Evolutionary conservation across 2,329 filamentous ascomycete genomes (phyloP).

Genomic region (Cladosporium sp.): DNA sequence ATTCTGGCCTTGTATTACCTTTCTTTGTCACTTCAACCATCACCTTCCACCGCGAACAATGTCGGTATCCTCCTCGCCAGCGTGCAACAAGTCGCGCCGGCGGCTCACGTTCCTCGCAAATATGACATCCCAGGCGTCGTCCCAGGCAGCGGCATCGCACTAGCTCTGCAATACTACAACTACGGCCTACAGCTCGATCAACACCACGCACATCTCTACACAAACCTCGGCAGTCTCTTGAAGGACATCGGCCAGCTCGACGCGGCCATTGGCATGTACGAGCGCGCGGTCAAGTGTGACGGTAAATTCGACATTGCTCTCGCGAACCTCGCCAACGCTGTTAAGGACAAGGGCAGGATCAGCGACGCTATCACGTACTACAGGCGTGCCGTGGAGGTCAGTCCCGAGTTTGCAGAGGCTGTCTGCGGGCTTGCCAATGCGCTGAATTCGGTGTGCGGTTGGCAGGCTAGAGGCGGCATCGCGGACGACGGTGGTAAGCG

Average conservation of each 20-base stretch:
- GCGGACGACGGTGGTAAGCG: constrained; percentile 64
- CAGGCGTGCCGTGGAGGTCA: constrained; percentile 80
- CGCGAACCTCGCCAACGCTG: constrained; percentile 92
- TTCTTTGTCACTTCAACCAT: constrained; percentile 87
- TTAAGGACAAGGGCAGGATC: constrained; percentile 91
- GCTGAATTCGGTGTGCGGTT: constrained; percentile 92
- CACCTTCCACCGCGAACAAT: constrained; percentile 96
- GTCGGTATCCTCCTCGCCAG: constrained; percentile 95
- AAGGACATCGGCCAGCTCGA: constrained; percentile 95
- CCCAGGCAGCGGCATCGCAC: constrained; percentile 77
- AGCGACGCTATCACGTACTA: constrained; percentile 91
- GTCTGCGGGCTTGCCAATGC: constrained; percentile 94
- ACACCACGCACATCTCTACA: constrained; percentile 91
- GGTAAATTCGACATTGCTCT: constrained; percentile 94
- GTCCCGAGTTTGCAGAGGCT: constrained; percentile 91
- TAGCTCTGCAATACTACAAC: constrained; percentile 90
- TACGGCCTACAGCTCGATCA: constrained; percentile 83
- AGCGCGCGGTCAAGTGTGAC: constrained; percentile 86
- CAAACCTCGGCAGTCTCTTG: constrained; percentile 86
- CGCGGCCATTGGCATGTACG: constrained; percentile 93
- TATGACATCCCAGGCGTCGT: constrained; percentile 65
- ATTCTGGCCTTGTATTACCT: constrained; percentile 94
- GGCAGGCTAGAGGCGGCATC: constrained; percentile 83
- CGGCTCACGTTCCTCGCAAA: constrained; percentile 26
- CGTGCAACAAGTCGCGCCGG: constrained; percentile 62